Evolutionary conservation across 306 rosid species (phyloP), one percentile per base, ranked within the genome.

Genomic region (Cicer judaicum): DNA sequence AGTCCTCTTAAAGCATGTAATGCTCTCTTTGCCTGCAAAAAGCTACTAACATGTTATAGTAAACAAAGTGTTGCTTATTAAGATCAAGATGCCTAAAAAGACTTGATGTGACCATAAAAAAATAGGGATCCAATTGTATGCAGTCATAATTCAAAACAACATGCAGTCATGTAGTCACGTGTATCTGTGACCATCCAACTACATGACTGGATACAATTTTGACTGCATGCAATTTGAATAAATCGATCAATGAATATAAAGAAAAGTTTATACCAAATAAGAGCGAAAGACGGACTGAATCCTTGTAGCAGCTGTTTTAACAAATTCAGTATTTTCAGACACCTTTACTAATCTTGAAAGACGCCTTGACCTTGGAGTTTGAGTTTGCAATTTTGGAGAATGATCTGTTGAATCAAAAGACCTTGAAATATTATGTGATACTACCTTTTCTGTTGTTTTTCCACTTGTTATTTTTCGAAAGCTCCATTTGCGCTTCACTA

Each of bases 1-100:
- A 94, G 71, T 65, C 93, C 96, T 82, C 63, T 94, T 72, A 92
- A 85, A 74, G 98, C 98, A 77, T 85, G 90, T 68, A 94, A 82
- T 60, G 98, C 97, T 74, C 81, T 91, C 86, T 84, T 94, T 56
- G 98, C 98, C 98, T 94, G 65, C 65, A 60, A 60, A 29, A 29
- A 29, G 36, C 36, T 29, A 29, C 36, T 29, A 29, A 29, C 5
- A 29, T 29, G 36, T 29, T 29, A 29, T 29, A 29, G 36, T 29
- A 29, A 29, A n/a, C 7, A 55, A 24, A 55, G 3, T 54, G 8
- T 2, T 54, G 13, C 13, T 10, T 21, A 19, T 56, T 56, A 59
- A 59, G 64, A 59, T 29, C 2, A 59, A 59, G 8, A 57, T 46
- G 96, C 96, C 96, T 91, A 40, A 38, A 50, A 41, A 73, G 77